These are phyloP conservation scores for Entelexis sorbosivorans DNA, from an alignment of 1,139 yeast genomes.

Conservation along the genomic window DNA sequence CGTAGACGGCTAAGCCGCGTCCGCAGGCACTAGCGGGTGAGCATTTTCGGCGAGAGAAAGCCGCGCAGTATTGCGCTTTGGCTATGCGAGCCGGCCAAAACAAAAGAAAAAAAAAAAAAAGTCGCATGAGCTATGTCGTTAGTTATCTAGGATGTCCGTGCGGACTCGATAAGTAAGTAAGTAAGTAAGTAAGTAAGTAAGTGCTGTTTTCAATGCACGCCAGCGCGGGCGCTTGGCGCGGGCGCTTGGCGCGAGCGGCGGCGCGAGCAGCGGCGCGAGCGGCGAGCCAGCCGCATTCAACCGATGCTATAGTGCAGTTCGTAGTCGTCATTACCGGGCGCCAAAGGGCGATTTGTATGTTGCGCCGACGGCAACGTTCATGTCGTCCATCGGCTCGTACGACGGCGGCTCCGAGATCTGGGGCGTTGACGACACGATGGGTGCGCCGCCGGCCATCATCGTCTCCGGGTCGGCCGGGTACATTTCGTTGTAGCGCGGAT, in stretches of 20 bases:
- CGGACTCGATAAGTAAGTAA: not conserved
- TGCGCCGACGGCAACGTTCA: conserved; percentile 4
- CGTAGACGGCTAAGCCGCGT: no score
- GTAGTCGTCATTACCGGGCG: not conserved
- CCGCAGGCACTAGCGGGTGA: no score
- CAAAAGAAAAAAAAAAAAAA: no score
- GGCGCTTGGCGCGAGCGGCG: no score
- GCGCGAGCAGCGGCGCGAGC: no score
- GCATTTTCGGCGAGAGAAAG: no score
- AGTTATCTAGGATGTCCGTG: no score
- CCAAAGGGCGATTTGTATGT: conserved; percentile 7
- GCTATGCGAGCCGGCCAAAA: no score
- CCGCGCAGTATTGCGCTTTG: no score
- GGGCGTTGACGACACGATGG: not conserved
- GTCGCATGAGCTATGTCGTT: no score
- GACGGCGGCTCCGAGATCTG: conserved; percentile 4
- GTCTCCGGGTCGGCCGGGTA: conserved; percentile 12
- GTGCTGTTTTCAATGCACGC: not conserved
- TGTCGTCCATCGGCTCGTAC: conserved; percentile 4
- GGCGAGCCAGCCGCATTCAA: not conserved
- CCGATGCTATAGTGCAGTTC: not conserved
- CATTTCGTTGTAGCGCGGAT: conserved; percentile 16
- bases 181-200: not conserved
- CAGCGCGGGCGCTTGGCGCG: not conserved
- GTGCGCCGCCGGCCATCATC: conserved; percentile 6